Conservation (phyloP, 2,329 filamentous ascomycete genomes). For the Talaromyces piceae region DNA sequence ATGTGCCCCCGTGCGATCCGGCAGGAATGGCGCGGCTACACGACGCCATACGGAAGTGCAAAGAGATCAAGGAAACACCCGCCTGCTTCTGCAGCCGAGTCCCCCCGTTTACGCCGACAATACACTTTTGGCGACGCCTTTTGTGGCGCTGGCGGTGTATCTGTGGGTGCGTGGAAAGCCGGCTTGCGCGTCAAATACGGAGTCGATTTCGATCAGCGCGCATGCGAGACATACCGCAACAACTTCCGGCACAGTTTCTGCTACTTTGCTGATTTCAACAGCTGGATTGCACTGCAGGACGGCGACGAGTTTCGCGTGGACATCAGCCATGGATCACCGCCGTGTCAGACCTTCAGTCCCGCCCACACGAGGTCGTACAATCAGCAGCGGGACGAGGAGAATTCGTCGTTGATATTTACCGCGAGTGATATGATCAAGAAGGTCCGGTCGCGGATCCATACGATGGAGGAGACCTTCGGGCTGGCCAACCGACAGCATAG, state of each 20-base stretch:
- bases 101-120: conserved; percentile 15
- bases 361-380: conserved; percentile 52
- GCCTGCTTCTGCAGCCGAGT: not conserved
- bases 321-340: conserved; percentile 66
- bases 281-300: conserved; percentile 28
- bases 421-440: conserved; percentile 49
- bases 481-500: conserved; percentile 50
- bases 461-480: conserved; percentile 71
- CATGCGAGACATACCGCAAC: conserved; percentile 49
- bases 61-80: not conserved
- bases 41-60: conserved; percentile 23
- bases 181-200: conserved; percentile 55
- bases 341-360: conserved; percentile 68
- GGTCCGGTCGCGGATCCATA: conserved; percentile 60
- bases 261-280: conserved; percentile 40
- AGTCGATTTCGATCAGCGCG: conserved; percentile 55
- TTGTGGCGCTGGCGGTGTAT: conserved; percentile 65
- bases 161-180: conserved; percentile 52
- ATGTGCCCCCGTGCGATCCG: conserved; percentile 17
- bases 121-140: conserved; percentile 68
- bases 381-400: conserved; percentile 55
- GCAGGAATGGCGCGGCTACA: conserved; percentile 26
- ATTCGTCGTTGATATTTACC: conserved; percentile 51
- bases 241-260: conserved; percentile 47
- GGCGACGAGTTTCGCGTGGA: conserved; percentile 50